Base-by-base conservation (phyloP, 140 eudicot species). In the Flaveria floridana region DNA sequence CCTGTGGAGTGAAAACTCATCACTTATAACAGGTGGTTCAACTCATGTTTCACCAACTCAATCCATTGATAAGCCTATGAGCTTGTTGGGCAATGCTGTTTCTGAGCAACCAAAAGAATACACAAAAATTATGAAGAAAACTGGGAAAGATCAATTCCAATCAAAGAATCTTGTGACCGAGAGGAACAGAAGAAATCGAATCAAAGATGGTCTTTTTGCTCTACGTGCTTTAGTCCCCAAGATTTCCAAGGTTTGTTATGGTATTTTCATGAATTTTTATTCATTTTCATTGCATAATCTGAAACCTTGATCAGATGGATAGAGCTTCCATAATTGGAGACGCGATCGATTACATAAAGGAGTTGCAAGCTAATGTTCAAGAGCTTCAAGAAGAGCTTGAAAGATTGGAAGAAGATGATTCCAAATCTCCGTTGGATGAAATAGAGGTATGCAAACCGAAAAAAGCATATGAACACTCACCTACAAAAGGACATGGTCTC, bases 171-270 rank as follows among this genome's bases (percentile, higher is more conserved):
- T 93, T 39, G 7, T 75, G 56, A 81, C 89, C 2, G 98, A 90
- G 82, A 85, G 97, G 57, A 88, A 81, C 46, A 70, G 97, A 71
- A 85, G 98, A 83, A 64, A 42, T 57, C 85, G 93, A 84, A 93
- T 93, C 69, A 93, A 81, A 58, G 84, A 85, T 7, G 84, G 91
- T 68, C 85, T 88, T 50, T 82, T 81, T 67, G 71, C 86, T 68
- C 84, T 93, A 23, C 96, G 98, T 10, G 75, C 98, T 66, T 76
- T 90, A 76, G 97, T 90, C 76, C 98, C 97, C 15, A 93, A 90
- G 41, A 93, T 93, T 73, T 55, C 98, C 64, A 93, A 90, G 97
- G 98, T 88, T 76, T 4, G 69, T 15, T 1, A 37, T 50, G 50
- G 37, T 2, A 19, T 48, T 74, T 34, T 30, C 58, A 47, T 67